A percentile compares a stretch with the other conserved stretches of the same genome.
phyloP scores from a whole-genome alignment of 1,139 yeast species.

The Yamadazyma aaseri region DNA sequence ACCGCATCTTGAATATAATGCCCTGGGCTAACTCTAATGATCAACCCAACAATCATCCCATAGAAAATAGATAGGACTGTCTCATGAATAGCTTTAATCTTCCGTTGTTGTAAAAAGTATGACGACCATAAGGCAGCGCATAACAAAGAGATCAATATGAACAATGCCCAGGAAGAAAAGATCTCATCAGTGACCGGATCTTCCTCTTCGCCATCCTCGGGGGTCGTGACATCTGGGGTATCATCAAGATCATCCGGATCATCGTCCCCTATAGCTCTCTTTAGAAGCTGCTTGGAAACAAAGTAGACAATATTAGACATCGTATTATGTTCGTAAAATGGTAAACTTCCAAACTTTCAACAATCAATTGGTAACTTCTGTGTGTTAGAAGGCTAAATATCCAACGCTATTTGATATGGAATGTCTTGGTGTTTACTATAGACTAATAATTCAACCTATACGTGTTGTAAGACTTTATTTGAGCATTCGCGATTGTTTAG shows the following conservation, averaged over 20 bases:
- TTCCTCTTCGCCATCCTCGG: constrained; percentile 64
- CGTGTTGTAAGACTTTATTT: too few species aligned
- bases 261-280: constrained; percentile 18
- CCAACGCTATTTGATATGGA: too few species aligned
- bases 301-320: constrained; percentile 8
- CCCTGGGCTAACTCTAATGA: constrained; percentile 89
- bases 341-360: too few species aligned
- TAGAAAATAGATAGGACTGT: constrained; percentile 93
- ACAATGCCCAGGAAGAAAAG: constrained; percentile 95
- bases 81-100: constrained; percentile 94
- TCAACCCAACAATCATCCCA: constrained; percentile 93
- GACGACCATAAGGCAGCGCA: constrained; percentile 94
- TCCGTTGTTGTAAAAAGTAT: constrained; percentile 84
- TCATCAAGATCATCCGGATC: constrained; percentile 37
- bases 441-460: too few species aligned
- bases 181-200: constrained; percentile 96
- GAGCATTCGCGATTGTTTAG: too few species aligned
- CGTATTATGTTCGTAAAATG: too few species aligned
- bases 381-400: too few species aligned
- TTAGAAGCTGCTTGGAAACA: constrained; percentile 7
- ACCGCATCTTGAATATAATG: constrained; percentile 97
- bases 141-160: constrained; percentile 75
- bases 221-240: constrained; percentile 46
- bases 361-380: too few species aligned
- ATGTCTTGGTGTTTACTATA: too few species aligned